phyloP scores from a whole-genome alignment of 148 eudicot genomes.

The Beta vulgaris region DNA sequence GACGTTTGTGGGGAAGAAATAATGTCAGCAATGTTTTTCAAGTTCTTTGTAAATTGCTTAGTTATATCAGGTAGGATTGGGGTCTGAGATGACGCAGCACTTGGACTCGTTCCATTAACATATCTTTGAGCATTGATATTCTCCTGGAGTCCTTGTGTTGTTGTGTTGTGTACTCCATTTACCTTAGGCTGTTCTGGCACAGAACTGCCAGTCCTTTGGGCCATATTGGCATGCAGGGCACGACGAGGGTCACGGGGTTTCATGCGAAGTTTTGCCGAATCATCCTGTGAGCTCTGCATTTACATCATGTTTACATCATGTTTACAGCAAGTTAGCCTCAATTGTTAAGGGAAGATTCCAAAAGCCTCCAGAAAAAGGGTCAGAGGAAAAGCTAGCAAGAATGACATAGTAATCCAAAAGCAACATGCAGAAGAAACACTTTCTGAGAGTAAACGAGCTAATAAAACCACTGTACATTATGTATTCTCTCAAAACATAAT shows the following conservation, averaged over 20 bases:
- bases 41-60: slow-evolving; percentile 58
- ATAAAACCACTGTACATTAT: neutral
- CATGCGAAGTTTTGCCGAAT: slow-evolving; percentile 69
- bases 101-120: slow-evolving; percentile 42
- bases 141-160: slow-evolving; percentile 36
- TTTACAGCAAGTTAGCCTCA: neutral
- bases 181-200: slow-evolving; percentile 43
- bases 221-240: slow-evolving; percentile 44
- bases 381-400: slow-evolving; percentile 5
- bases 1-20: slow-evolving; percentile 54
- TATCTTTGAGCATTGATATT: slow-evolving; percentile 36
- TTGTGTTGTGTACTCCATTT: slow-evolving; percentile 28
- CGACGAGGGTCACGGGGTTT: slow-evolving; percentile 99
- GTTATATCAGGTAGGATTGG: slow-evolving; percentile 64
- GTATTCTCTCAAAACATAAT: neutral
- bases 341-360: neutral
- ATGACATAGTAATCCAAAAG: neutral
- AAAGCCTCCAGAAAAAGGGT: neutral
- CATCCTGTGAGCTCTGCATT: slow-evolving; percentile 60
- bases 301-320: slow-evolving; percentile 3
- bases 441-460: neutral
- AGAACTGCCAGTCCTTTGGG: slow-evolving; percentile 36
- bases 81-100: slow-evolving; percentile 30
- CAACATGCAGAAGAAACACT: slow-evolving; percentile 1
- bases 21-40: slow-evolving; percentile 73